Percentiles rank a stretch among this genome's conserved stretches.
These are phyloP conservation scores for Trametes meyenii DNA, from an alignment of 768 basidiomycete genomes.

Conservation along the genomic window DNA sequence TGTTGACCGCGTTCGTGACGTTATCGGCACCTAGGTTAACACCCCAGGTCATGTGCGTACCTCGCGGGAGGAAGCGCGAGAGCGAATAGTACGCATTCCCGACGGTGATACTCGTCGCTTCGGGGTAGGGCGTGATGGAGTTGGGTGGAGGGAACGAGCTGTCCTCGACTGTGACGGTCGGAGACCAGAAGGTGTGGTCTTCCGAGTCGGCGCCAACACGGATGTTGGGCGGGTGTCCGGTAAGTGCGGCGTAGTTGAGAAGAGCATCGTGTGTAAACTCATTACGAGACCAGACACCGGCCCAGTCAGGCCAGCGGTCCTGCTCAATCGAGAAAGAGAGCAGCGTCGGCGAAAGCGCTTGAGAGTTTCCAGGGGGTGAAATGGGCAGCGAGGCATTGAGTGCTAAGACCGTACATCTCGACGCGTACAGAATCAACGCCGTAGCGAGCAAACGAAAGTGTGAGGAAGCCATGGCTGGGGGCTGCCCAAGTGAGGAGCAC, in stretches of 20 bases:
- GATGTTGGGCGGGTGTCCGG: conserved; percentile 56
- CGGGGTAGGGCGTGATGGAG: conserved; percentile 61
- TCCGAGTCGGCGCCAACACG: conserved; percentile 58
- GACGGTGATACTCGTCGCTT: conserved; percentile 61
- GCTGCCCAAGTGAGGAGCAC: not conserved
- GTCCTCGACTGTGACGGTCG: conserved; percentile 47
- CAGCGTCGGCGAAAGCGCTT: conserved; percentile 46
- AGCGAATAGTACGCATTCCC: conserved; percentile 59
- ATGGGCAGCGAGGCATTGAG: conserved; percentile 45
- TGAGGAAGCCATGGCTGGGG: not conserved
- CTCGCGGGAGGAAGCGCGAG: conserved; percentile 52
- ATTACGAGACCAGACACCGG: conserved; percentile 52
- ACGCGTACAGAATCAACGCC: not conserved
- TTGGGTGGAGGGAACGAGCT: conserved; percentile 52
- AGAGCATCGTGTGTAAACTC: conserved; percentile 63
- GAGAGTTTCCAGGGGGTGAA: conserved; percentile 39
- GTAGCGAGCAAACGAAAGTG: not conserved
- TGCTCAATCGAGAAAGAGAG: conserved; percentile 72
- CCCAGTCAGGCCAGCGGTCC: conserved; percentile 73
- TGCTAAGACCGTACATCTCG: conserved; percentile 9
- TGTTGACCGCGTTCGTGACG: conserved; percentile 36
- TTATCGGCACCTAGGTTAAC: conserved; percentile 57
- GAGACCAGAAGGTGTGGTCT: conserved; percentile 61
- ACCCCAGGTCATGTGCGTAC: conserved; percentile 67
- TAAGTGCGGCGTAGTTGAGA: conserved; percentile 54